Percentiles rank a stretch among this genome's conserved stretches.
Conservation (phyloP, 2,329 filamentous ascomycete genomes). For the Escovopsis weberi region DNA sequence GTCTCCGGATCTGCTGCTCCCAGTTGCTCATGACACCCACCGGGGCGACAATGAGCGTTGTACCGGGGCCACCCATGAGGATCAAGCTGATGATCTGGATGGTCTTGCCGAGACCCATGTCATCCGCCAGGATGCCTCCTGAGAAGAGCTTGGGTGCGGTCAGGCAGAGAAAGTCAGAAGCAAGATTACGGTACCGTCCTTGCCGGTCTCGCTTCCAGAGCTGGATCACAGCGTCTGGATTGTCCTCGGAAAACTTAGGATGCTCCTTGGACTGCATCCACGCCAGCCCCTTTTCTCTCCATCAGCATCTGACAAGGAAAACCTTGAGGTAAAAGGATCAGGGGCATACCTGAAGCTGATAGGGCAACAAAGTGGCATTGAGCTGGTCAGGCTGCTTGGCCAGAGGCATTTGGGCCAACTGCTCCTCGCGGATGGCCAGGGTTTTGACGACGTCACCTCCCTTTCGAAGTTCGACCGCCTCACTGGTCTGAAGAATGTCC, state of each 20-base stretch:
- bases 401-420: slow-evolving; percentile 56
- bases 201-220: slow-evolving; percentile 52
- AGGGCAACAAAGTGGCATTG: slow-evolving; percentile 56
- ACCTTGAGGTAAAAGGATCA: neutral
- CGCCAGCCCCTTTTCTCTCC: slow-evolving; percentile 46
- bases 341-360: slow-evolving; percentile 48
- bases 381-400: slow-evolving; percentile 53
- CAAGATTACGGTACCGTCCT: slow-evolving; percentile 45
- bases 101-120: slow-evolving; percentile 88
- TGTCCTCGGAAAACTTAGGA: slow-evolving; percentile 45
- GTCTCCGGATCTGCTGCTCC: slow-evolving; percentile 62
- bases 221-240: slow-evolving; percentile 49
- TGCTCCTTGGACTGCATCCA: slow-evolving; percentile 72
- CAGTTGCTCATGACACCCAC: slow-evolving; percentile 85
- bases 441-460: slow-evolving; percentile 51
- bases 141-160: slow-evolving; percentile 50
- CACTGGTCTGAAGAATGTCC: slow-evolving; percentile 50
- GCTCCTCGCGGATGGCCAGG: slow-evolving; percentile 55
- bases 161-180: slow-evolving; percentile 43
- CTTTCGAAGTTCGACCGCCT: slow-evolving; percentile 52
- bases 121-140: slow-evolving; percentile 73
- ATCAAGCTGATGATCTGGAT: slow-evolving; percentile 74
- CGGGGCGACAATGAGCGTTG: slow-evolving; percentile 69
- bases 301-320: neutral
- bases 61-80: slow-evolving; percentile 38